These are phyloP conservation scores for Hirschfeldia incana DNA, from an alignment of 345 rosid species.

Conservation along the genomic window DNA sequence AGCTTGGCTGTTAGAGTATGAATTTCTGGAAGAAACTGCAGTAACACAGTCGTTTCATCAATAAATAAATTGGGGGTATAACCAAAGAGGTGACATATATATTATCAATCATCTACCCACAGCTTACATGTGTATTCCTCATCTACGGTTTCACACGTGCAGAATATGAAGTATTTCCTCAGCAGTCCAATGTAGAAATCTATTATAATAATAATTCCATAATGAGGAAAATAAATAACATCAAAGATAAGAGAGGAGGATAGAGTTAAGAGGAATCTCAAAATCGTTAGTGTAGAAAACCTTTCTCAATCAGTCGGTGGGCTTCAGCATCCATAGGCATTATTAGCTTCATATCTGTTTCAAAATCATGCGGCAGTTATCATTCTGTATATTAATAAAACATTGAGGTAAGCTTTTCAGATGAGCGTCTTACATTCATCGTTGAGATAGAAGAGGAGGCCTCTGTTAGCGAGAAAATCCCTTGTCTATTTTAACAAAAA, in stretches of 20 bases:
- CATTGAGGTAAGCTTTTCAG: background rate
- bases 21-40: constrained; percentile 92
- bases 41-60: constrained; percentile 23
- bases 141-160: constrained; percentile 70
- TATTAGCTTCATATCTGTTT: constrained; percentile 81
- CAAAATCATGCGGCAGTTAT: background rate
- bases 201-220: constrained; percentile 24
- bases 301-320: constrained; percentile 92
- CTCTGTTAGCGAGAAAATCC: constrained; percentile 75
- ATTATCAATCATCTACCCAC: constrained; percentile 9
- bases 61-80: too few relatives aligned
- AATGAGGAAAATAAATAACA: background rate
- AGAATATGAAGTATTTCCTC: constrained; percentile 84
- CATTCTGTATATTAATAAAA: background rate
- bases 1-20: constrained; percentile 71
- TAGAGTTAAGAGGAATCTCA: too few relatives aligned
- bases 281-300: constrained; percentile 30
- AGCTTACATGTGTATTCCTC: constrained; percentile 80
- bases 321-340: constrained; percentile 91
- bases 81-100: background rate
- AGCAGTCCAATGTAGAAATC: constrained; percentile 90
- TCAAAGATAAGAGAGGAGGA: constrained; percentile 21
- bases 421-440: constrained; percentile 61
- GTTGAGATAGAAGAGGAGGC: constrained; percentile 17
- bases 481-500: constrained; percentile 54